Percentiles rank a stretch among this genome's conserved stretches.
These are phyloP conservation scores for Dendrobium officinale DNA, from an alignment of 106 monocot genomes.

Conservation along the genomic window DNA sequence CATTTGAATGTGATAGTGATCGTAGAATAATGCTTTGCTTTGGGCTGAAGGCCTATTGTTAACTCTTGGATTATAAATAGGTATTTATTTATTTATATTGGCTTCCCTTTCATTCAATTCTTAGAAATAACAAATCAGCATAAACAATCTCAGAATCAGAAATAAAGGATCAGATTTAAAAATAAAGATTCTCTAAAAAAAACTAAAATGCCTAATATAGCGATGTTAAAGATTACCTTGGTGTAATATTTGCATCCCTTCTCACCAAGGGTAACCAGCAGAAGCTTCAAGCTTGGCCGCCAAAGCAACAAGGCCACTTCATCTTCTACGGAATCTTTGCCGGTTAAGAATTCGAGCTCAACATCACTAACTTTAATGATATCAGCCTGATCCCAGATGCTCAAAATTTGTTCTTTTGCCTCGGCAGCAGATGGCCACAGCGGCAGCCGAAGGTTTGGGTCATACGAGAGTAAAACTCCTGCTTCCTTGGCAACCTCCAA, in stretches of 20 bases:
- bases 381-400: slow-evolving; percentile 54
- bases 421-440: slow-evolving; percentile 44
- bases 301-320: slow-evolving; percentile 17
- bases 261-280: slow-evolving; percentile 16
- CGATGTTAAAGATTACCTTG: slow-evolving; percentile 4
- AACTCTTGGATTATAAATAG: background rate
- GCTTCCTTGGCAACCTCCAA: slow-evolving; percentile 37
- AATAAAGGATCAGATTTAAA: background rate
- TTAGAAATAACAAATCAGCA: background rate
- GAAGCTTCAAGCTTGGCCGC: slow-evolving; percentile 17
- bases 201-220: background rate
- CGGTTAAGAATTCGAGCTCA: slow-evolving; percentile 22
- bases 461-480: slow-evolving; percentile 44
- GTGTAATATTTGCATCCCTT: slow-evolving; percentile 20
- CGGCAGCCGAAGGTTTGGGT: slow-evolving; percentile 46
- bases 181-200: background rate
- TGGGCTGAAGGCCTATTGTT: background rate
- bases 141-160: background rate
- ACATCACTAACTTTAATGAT: slow-evolving; percentile 38
- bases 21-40: background rate
- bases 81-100: background rate
- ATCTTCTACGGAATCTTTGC: slow-evolving; percentile 4
- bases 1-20: too few species aligned
- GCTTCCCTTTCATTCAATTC: background rate
- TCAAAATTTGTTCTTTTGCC: slow-evolving; percentile 46